Evolutionary conservation across 2,329 filamentous ascomycete species (phyloP).

Genomic region (Clonostachys sp.): DNA sequence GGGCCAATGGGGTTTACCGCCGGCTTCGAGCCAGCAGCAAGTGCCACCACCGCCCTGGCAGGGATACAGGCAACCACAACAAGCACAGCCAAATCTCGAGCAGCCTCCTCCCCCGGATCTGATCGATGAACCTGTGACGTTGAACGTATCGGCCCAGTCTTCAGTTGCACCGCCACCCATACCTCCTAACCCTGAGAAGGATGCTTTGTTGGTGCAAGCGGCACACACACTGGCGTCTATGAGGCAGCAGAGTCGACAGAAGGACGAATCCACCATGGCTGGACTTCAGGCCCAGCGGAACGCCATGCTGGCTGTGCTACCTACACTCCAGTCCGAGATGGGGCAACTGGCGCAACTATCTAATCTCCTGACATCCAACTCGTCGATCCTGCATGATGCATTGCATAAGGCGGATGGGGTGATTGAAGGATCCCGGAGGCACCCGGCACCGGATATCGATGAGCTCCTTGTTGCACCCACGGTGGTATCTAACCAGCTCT

Average conservation of each 20-base stretch:
- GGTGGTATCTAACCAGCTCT: slow-evolving; percentile 88
- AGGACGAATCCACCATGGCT: slow-evolving; percentile 70
- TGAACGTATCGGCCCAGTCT: slow-evolving; percentile 40
- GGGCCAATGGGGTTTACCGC: too few species aligned
- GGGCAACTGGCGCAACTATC: slow-evolving; percentile 67
- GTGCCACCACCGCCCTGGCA: slow-evolving; percentile 5
- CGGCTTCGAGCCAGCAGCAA: slow-evolving; percentile 7
- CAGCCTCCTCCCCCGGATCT: slow-evolving; percentile 39
- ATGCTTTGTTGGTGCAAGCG: slow-evolving; percentile 75
- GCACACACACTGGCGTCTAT: slow-evolving; percentile 65
- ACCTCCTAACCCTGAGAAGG: slow-evolving; percentile 93
- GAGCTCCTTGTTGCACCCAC: slow-evolving; percentile 91
- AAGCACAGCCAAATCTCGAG: slow-evolving; percentile 9
- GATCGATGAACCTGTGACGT: slow-evolving; percentile 52
- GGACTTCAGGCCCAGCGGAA: slow-evolving; percentile 74
- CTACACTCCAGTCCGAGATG: slow-evolving; percentile 69
- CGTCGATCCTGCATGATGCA: slow-evolving; percentile 70
- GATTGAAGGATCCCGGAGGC: slow-evolving; percentile 66
- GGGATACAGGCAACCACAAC: slow-evolving; percentile 7
- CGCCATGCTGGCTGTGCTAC: slow-evolving; percentile 68
- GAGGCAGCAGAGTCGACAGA: slow-evolving; percentile 62
- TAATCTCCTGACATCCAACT: slow-evolving; percentile 69
- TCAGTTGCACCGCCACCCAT: slow-evolving; percentile 73
- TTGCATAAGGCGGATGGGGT: slow-evolving; percentile 75
- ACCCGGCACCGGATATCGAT: slow-evolving; percentile 74